phyloP scores from a whole-genome alignment of 345 rosid species.

The Zanthoxylum bungeanum region DNA sequence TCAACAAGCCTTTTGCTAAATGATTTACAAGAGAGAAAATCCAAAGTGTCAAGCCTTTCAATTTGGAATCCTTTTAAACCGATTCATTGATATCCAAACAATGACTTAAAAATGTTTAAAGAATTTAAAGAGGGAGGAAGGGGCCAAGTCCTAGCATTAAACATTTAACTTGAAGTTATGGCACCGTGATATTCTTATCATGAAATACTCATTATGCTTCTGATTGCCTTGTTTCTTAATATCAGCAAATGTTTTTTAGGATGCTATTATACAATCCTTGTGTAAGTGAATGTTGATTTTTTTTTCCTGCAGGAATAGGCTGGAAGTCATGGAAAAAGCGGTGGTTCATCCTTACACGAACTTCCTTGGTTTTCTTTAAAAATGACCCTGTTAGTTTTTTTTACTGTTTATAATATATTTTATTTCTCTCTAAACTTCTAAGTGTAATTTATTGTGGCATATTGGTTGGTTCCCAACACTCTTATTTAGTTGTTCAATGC shows the following conservation, averaged over 20 bases:
- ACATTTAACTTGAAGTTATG: neutral
- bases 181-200: neutral
- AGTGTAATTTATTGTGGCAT: neutral
- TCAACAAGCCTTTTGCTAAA: neutral
- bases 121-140: neutral
- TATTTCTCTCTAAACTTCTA: neutral
- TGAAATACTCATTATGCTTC: constrained; percentile 1
- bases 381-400: constrained; percentile 87
- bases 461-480: neutral
- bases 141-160: neutral
- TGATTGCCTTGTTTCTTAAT: neutral
- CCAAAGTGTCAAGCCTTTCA: neutral
- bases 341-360: constrained; percentile 96
- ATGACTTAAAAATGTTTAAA: neutral
- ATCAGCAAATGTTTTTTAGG: neutral
- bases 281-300: constrained; percentile 9
- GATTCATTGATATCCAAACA: neutral
- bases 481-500: neutral
- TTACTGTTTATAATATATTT: neutral
- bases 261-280: constrained; percentile 4
- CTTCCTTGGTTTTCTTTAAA: constrained; percentile 97
- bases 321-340: constrained; percentile 99
- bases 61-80: neutral
- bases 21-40: neutral
- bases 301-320: constrained; percentile 94